phyloP scores from a whole-genome alignment of 2,329 filamentous ascomycete species.

The Diaporthe citrichinensis region DNA sequence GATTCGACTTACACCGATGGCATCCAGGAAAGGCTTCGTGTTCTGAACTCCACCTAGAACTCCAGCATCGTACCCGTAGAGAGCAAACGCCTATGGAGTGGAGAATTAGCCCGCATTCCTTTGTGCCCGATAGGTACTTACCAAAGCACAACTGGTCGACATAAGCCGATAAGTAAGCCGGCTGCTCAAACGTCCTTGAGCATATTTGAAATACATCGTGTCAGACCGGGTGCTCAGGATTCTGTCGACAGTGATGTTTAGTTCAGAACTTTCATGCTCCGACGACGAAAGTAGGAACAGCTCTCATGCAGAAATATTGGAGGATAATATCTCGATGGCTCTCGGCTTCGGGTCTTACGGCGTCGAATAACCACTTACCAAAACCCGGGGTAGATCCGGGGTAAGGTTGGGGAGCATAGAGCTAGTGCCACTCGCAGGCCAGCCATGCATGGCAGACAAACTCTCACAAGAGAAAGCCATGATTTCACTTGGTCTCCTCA shows the following conservation, averaged over 20 bases:
- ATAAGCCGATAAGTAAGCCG: neutral
- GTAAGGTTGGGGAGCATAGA: neutral
- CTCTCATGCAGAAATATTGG: too few relatives aligned
- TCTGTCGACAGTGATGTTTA: neutral
- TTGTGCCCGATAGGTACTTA: neutral
- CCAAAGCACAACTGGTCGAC: constrained; percentile 11
- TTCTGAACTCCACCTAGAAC: neutral
- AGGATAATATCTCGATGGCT: neutral
- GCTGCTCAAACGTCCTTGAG: constrained; percentile 1
- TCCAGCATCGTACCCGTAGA: constrained; percentile 8
- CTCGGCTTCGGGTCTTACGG: neutral
- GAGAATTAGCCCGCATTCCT: neutral
- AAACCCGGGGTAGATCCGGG: constrained; percentile 11
- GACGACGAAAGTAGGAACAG: too few relatives aligned
- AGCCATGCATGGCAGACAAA: neutral
- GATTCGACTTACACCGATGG: neutral
- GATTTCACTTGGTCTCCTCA: too few relatives aligned
- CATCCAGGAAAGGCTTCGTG: constrained; percentile 10
- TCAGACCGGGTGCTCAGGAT: neutral
- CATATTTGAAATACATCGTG: constrained; percentile 10
- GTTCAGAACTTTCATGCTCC: too few relatives aligned
- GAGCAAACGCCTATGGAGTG: constrained; percentile 15
- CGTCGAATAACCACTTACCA: neutral
- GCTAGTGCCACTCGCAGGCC: neutral
- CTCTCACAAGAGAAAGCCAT: neutral